Evolutionary conservation across 1,284 basidiomycete species (phyloP).

Genomic region (Sporisorium reilianum): DNA sequence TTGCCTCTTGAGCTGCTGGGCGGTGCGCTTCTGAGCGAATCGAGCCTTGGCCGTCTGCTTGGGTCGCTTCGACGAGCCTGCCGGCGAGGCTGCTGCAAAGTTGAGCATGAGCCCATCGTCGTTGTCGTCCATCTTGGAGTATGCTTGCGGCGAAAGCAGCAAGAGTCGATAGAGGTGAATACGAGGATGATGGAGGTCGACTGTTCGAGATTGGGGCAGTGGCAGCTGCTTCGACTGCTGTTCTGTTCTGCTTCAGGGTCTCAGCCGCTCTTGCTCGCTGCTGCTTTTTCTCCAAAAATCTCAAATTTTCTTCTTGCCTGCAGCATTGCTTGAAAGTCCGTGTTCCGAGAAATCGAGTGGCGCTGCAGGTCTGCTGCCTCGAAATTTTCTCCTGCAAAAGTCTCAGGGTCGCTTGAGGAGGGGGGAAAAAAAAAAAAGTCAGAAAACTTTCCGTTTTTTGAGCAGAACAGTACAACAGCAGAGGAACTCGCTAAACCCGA

Average conservation of each 20-base stretch:
- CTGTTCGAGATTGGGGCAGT: neutral
- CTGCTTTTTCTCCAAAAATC: constrained; percentile 22
- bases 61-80: constrained; percentile 26
- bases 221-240: neutral
- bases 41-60: constrained; percentile 47
- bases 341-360: constrained; percentile 8
- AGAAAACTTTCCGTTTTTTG: constrained; percentile 7
- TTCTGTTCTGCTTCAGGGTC: constrained; percentile 8
- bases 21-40: constrained; percentile 36
- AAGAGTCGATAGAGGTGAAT: neutral
- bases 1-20: constrained; percentile 32
- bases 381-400: neutral
- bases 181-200: neutral
- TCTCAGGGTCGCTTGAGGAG: constrained; percentile 16
- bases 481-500: no score
- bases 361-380: constrained; percentile 5
- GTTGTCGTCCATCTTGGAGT: constrained; percentile 58
- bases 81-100: constrained; percentile 46
- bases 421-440: constrained; percentile 3
- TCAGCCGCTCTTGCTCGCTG: neutral
- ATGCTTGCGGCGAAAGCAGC: neutral
- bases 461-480: neutral
- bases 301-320: constrained; percentile 23
- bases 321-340: constrained; percentile 7
- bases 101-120: constrained; percentile 67